Base-by-base conservation (phyloP, 768 basidiomycete species). In the Serpula lacrymans region DNA sequence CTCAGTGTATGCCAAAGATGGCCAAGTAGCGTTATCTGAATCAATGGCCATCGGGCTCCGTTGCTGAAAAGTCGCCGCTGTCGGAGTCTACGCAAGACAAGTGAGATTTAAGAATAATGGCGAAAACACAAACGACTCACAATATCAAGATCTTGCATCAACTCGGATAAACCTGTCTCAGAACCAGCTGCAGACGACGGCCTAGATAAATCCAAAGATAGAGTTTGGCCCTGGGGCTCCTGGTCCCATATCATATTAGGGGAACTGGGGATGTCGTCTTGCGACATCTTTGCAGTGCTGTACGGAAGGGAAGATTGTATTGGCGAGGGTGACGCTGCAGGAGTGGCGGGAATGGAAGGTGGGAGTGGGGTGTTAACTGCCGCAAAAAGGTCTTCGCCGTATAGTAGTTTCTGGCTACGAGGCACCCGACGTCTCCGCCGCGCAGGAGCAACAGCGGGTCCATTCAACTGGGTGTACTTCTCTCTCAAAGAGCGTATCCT, bases 401-500 rank as follows among this genome's bases (percentile, higher is more conserved):
- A 47, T n/a, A 39, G 42, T 5, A 30, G 30, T 32, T 34, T 23
- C 14, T 24, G 7, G 9, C 25, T 50, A 37, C 60, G 59, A 22
- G 46, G 42, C 21, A 47, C 39, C 38, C 60, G 63, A 44, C 64
- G 54, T 20, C 38, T 49, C 32, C 54, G 59, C 21, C 68, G 67
- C 14, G 59, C 48, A 12, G 64, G 60, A n/a, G 58, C 48, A 13
- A 58, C 54, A 14, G 70, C 58, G n/a, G 65, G 63, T 4, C 67
- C 67, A 18, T 45, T 32, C 30, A 67, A 56, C 5, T 50, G 46
- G 12, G 58, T 37, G 39, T 65, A 71, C 34, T 44, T 55, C 48
- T 69, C 67, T 18, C 69, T 53, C 31, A 71, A 54, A 37, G 47
- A 36, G 30, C 62, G 58, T 27, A 66, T 65, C 23, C 53, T 49